Evolutionary conservation across 2,329 filamentous ascomycete species (phyloP).

Genomic region (Cercospora nicotianae): DNA sequence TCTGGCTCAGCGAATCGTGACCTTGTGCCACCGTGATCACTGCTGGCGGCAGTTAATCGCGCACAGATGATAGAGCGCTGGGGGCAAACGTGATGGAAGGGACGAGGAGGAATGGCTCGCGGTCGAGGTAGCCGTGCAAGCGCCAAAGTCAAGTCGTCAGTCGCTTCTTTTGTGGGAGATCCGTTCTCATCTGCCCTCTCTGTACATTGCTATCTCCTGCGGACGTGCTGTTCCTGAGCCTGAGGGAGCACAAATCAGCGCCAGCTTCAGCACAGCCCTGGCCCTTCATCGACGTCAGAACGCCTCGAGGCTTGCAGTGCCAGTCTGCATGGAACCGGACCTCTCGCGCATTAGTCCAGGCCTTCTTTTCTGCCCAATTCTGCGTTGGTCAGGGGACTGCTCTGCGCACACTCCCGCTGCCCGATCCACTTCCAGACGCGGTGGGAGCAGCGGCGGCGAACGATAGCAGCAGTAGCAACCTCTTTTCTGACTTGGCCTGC

Average conservation of each 20-base stretch:
- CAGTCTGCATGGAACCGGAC: not conserved
- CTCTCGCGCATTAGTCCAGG: constrained; percentile 4
- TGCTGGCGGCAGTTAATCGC: not conserved
- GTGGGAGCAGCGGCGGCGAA: not conserved
- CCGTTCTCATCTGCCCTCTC: not conserved
- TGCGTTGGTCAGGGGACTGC: constrained; percentile 6
- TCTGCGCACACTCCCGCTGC: not conserved
- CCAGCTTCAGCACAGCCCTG: not conserved
- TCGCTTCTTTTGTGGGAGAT: not conserved
- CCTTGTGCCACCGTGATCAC: not conserved
- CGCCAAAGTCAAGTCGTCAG: constrained; percentile 7
- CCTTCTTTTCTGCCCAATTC: constrained; percentile 3
- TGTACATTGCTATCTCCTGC: not conserved
- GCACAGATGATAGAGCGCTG: not conserved
- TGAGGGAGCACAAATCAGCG: not conserved
- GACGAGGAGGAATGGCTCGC: constrained; percentile 1
- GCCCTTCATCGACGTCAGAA: constrained; percentile 7
- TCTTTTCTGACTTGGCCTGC: not conserved
- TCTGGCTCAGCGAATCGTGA: not conserved
- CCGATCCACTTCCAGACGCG: not conserved
- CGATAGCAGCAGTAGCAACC: not conserved
- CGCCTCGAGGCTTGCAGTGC: constrained; percentile 7
- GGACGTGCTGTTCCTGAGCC: not conserved
- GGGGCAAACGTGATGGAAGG: not conserved
- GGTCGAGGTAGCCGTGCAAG: not conserved